Evolutionary conservation across 1,139 yeast genomes (phyloP).

Genomic region (Candida sp.): DNA sequence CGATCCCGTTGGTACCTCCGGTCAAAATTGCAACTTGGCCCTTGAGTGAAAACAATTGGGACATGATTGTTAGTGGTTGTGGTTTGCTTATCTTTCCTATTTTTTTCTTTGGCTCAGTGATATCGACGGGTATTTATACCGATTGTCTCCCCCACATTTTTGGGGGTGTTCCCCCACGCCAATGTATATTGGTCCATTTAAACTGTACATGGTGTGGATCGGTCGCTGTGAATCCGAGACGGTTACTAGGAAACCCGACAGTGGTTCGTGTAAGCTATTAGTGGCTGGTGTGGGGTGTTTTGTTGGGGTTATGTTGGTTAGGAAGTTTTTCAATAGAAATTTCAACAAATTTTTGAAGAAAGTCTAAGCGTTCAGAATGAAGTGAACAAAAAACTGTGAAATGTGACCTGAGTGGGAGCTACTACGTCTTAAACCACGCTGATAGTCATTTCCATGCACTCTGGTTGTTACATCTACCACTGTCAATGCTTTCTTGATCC

Average conservation of each 20-base stretch:
- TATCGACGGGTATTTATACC: not conserved
- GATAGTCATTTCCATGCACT: no score
- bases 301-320: no score
- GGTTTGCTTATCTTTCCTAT: not conserved
- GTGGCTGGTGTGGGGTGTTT: no score
- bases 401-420: no score
- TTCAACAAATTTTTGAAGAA: no score
- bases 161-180: conserved; percentile 2
- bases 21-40: conserved; percentile 39
- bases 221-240: not conserved
- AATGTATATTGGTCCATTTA: not conserved
- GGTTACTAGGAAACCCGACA: not conserved
- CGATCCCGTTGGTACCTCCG: conserved; percentile 41
- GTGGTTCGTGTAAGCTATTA: no score
- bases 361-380: no score
- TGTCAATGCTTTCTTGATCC: no score
- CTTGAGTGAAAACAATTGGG: conserved; percentile 29
- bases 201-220: not conserved
- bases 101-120: not conserved
- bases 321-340: no score
- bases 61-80: conserved; percentile 1
- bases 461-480: no score
- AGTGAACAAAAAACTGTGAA: no score
- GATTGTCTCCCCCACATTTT: not conserved
- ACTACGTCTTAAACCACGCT: no score